Percentiles rank a stretch among this genome's conserved stretches.
Evolutionary conservation across 2,329 filamentous ascomycete genomes (phyloP).

Genomic region (Bisporella sp.): DNA sequence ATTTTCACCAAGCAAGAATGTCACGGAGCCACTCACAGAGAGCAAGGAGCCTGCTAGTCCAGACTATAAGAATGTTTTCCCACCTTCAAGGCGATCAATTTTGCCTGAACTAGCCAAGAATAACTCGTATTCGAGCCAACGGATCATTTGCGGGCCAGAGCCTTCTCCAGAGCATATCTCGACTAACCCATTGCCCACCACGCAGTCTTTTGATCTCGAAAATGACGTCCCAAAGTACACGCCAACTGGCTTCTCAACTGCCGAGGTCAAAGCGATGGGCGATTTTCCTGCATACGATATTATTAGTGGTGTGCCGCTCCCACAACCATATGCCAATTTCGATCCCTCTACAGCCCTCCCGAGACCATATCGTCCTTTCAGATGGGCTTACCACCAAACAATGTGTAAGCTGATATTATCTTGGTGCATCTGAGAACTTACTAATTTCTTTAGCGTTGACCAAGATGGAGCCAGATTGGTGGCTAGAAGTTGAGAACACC

Average conservation of each 20-base stretch:
- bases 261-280: slow-evolving; percentile 63
- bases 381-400: slow-evolving; percentile 84
- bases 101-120: slow-evolving; percentile 20
- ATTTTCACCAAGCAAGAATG: slow-evolving; percentile 19
- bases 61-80: slow-evolving; percentile 19
- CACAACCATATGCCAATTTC: slow-evolving; percentile 56
- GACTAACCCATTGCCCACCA: slow-evolving; percentile 18
- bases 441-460: slow-evolving; percentile 50
- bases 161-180: slow-evolving; percentile 12
- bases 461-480: slow-evolving; percentile 77
- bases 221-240: slow-evolving; percentile 38
- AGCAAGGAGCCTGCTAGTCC: slow-evolving; percentile 4
- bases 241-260: slow-evolving; percentile 62
- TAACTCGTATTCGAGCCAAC: slow-evolving; percentile 11
- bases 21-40: not conserved
- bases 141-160: slow-evolving; percentile 11
- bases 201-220: slow-evolving; percentile 19
- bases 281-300: slow-evolving; percentile 74
- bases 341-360: slow-evolving; percentile 61
- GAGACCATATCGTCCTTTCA: slow-evolving; percentile 72
- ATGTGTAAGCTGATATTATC: slow-evolving; percentile 60
- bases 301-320: slow-evolving; percentile 68
- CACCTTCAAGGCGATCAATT: slow-evolving; percentile 21
- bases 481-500: slow-evolving; percentile 77
- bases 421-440: not conserved